Evolutionary conservation across 1,139 yeast species (phyloP), one percentile per base, ranked within the genome.

Genomic region (Pichia sp.): DNA sequence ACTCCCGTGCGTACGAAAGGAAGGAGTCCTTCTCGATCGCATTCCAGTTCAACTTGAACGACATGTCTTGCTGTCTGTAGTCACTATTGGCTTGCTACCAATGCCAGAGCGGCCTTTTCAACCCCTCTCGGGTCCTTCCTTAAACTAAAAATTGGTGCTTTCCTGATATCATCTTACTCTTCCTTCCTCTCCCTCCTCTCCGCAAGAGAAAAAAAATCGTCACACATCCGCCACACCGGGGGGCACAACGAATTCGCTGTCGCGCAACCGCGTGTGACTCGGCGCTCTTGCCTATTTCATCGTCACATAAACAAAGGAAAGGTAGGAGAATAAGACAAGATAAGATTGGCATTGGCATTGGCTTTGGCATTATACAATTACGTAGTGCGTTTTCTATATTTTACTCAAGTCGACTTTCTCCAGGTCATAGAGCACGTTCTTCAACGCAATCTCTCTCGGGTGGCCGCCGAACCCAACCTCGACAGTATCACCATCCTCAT

Each of bases 1-100:
- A 74, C 53, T 83, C 86, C 56, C 79, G 79, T 6, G 95, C 85
- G 78, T 88, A 84, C 45, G 75, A 72, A 46, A 84, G 76, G 63
- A 89, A 77, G 47, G 83, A 76, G 53, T 85, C 87, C 55, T 87
- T 81, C 63, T 86, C 89, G 50, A 87, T 75, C n/a, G 89, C 77
- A 63, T 81, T 80, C 95, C 95, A 87, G 71, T 85, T 82, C 62
- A 87, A 86, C 63, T 83, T 83, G 69, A 88, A 87, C 27, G 95
- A 86, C 95, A 87, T 87, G 16, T 42, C n/a, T 6, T 14, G 17
- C 17, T 14, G 17, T 3, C 16, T n/a, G 17, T 38, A 17, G 7
- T 38, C 6, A 27, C 41, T 38, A 14, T 38, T 8, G 12, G 38
- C 10, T 34, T 34, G n/a, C 3, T 34, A 27, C 29, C 29, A 7